phyloP scores from a whole-genome alignment of 2,329 filamentous ascomycete genomes.

The Alternaria triticimaculans region DNA sequence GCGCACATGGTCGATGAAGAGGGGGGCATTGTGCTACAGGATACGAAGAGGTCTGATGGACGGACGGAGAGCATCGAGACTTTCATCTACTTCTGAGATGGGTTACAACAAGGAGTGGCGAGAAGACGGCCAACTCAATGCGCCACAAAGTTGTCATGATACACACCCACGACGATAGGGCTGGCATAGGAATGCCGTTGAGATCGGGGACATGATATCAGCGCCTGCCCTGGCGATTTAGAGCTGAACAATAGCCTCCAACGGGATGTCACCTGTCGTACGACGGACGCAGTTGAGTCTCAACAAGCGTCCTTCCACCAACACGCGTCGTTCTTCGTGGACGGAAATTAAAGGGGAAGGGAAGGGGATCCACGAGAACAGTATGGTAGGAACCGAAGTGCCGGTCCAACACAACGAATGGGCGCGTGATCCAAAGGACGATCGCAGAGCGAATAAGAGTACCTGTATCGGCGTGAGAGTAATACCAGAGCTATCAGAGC shows the following conservation, averaged over 20 bases:
- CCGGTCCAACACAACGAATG: neutral
- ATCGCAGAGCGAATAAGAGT: neutral
- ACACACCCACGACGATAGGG: neutral
- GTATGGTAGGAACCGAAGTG: neutral
- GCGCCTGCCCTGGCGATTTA: neutral
- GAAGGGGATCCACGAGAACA: neutral
- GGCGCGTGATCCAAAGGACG: neutral
- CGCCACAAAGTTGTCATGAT: neutral
- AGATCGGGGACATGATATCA: neutral
- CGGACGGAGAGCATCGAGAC: neutral
- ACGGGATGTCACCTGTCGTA: neutral
- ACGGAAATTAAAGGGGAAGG: neutral
- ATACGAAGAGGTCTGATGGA: neutral
- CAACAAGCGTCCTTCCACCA: too few relatives aligned
- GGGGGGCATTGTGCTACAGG: neutral
- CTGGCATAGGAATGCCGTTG: neutral
- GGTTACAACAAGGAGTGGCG: neutral
- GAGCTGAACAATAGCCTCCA: neutral
- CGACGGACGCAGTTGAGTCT: neutral
- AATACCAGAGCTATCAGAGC: fast-evolving
- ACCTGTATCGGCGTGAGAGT: neutral
- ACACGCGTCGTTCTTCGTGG: neutral
- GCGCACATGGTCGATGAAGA: neutral
- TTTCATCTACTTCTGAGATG: neutral
- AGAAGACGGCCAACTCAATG: neutral